Percentiles rank a stretch among this genome's conserved stretches.
These are phyloP conservation scores for Botrytis pseudocinerea DNA, from an alignment of 2,329 filamentous ascomycete genomes.

Conservation along the genomic window DNA sequence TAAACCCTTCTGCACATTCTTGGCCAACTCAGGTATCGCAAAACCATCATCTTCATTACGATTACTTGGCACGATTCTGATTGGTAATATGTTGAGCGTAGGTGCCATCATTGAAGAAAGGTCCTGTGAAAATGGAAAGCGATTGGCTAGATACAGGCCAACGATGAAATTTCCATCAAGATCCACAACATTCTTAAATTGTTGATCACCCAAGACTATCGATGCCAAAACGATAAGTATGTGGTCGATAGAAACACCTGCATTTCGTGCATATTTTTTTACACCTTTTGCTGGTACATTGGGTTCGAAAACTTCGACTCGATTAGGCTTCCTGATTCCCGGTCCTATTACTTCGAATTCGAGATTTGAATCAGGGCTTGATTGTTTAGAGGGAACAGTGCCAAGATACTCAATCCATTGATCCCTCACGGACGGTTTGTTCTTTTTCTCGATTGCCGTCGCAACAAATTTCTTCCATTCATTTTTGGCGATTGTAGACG, in stretches of 20 bases:
- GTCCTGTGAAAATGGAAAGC: conserved; percentile 54
- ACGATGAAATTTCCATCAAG: conserved; percentile 55
- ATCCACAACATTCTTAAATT: conserved; percentile 23
- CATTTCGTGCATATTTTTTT: conserved; percentile 46
- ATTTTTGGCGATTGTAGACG: conserved; percentile 40
- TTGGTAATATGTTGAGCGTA: conserved; percentile 76
- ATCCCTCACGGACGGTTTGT: conserved; percentile 7
- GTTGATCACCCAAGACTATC: conserved; percentile 50
- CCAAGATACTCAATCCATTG: conserved; percentile 17
- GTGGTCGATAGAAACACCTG: conserved; percentile 69
- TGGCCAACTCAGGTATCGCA: conserved; percentile 53
- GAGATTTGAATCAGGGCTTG: background rate
- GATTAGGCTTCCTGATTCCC: background rate
- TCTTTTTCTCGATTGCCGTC: background rate
- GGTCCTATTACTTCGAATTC: background rate
- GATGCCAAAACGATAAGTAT: conserved; percentile 60
- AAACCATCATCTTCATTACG: conserved; percentile 33
- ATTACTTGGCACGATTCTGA: conserved; percentile 53
- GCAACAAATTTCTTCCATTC: conserved; percentile 44
- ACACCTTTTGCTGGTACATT: conserved; percentile 48
- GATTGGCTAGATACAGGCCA: conserved; percentile 82
- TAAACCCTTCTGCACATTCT: conserved; percentile 67
- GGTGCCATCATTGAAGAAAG: conserved; percentile 59
- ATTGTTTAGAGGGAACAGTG: background rate
- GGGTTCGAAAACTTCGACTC: conserved; percentile 49